Evolutionary conservation across 1,284 basidiomycete genomes (phyloP), one percentile per base, ranked within the genome.

Genomic region (Marasmius fiardii): DNA sequence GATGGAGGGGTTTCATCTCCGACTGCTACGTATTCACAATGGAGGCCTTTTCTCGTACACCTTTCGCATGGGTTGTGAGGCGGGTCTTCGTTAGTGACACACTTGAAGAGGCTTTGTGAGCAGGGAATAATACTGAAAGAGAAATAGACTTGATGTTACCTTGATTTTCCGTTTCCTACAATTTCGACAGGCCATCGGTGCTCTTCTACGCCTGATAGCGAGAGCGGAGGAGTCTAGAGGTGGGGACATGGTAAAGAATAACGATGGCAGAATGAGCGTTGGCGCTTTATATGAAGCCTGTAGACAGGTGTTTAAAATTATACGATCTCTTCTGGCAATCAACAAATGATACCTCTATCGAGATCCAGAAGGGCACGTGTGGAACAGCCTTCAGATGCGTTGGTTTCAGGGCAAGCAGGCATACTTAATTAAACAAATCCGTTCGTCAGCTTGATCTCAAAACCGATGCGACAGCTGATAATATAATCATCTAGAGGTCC

Each of bases 81-180:
- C 39, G 52, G 55, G 43, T 52, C 55, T 37, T 56, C 52, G 20
- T 51, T 56, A 49, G 53, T 62, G 53, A 52, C 63, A 57, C 73
- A 73, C 72, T 73, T 47, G 47, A 24, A 24, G 26, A 43, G 44
- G 14, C 33, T 20, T 12, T 34, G 20, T 43, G 23, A 33, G 37
- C n/a, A n/a, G n/a, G 39, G 24, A 2, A 52, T 2, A 50, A 24
- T 3, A 21, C 58, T 28, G 10, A 49, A 43, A 52, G 16, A 41
- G 44, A 23, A 4, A 23, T 23, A 21, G 2, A 20, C 16, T 4
- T 31, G 7, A 16, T 57, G 65, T 44, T 58, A 79, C 82, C 70
- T 78, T 81, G 53, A 82, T 74, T 66, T 84, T 82, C 11, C 77
- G 73, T 37, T 68, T 64, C n/a, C 82, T 76, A 62, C 82, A 84